A percentile compares a stretch with the other conserved stretches of the same genome.
phyloP scores from a whole-genome alignment of 1,139 yeast species.

The Candida albicans region DNA sequence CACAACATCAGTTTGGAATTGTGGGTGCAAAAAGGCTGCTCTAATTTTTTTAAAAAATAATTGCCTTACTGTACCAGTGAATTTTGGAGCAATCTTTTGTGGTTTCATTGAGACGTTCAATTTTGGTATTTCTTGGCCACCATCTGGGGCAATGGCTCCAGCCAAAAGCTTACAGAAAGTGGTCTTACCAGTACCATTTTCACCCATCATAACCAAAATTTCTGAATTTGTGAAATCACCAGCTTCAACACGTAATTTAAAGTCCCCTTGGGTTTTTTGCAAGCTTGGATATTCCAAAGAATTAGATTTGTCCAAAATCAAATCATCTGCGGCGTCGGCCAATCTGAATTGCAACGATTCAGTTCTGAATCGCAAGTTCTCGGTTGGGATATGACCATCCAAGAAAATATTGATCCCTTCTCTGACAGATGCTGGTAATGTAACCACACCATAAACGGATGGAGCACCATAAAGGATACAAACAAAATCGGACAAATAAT shows the following conservation, averaged over 20 bases:
- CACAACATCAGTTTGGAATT: constrained; percentile 96
- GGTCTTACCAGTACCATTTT: constrained; percentile 98
- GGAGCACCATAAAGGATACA: constrained; percentile 98
- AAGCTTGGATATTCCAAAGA: constrained; percentile 76
- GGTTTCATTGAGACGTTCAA: constrained; percentile 96
- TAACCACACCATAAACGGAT: constrained; percentile 96
- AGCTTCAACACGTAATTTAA: constrained; percentile 72
- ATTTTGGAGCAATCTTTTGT: constrained; percentile 97
- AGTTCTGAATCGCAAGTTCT: constrained; percentile 93
- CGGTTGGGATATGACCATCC: constrained; percentile 97
- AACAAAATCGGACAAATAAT: constrained; percentile 91
- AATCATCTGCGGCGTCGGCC: constrained; percentile 85
- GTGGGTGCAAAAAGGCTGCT: constrained; percentile 92
- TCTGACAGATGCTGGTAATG: constrained; percentile 92
- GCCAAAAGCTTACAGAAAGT: constrained; percentile 94
- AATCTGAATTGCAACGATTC: constrained; percentile 93
- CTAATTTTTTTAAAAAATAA: constrained; percentile 94
- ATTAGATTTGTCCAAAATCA: constrained; percentile 75
- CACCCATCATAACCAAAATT: constrained; percentile 99
- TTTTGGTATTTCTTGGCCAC: constrained; percentile 75
- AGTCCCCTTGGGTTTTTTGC: constrained; percentile 94
- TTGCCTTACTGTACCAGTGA: constrained; percentile 98
- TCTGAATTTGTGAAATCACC: constrained; percentile 97
- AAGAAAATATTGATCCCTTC: constrained; percentile 98
- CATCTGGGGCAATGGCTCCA: constrained; percentile 87